phyloP scores from a whole-genome alignment of 169 alveolate genomes.

The Plasmodium inui region DNA sequence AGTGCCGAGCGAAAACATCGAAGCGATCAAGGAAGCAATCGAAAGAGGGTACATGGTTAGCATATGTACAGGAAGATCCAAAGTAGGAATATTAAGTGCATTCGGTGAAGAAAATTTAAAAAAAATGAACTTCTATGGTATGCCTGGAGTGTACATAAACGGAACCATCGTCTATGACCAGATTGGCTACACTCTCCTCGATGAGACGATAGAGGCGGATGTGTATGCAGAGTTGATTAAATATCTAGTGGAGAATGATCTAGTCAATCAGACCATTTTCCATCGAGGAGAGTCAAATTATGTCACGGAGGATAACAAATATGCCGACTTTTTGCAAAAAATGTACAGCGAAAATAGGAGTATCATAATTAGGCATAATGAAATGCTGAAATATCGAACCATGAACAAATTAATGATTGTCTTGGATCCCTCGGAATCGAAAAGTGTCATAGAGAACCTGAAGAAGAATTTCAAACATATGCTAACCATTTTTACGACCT shows the following conservation, averaged over 20 bases:
- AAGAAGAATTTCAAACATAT: conserved; percentile 22
- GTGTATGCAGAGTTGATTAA: conserved; percentile 55
- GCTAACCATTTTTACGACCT: conserved; percentile 63
- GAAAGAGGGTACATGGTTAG: conserved; percentile 73
- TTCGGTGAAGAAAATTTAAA: conserved; percentile 75
- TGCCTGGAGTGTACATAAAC: conserved; percentile 74
- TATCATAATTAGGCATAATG: conserved; percentile 62
- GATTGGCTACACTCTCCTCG: conserved; percentile 54
- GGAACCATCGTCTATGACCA: conserved; percentile 71
- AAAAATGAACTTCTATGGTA: conserved; percentile 67
- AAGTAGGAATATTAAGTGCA: conserved; percentile 74
- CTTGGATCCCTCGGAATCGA: conserved; percentile 69
- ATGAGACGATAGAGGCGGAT: conserved; percentile 71
- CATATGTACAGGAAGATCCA: conserved; percentile 62
- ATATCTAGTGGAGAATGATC: conserved; percentile 47
- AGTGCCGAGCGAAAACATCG: conserved; percentile 69
- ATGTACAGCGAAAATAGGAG: conserved; percentile 72
- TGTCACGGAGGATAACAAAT: conserved; percentile 70
- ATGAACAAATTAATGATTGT: conserved; percentile 65
- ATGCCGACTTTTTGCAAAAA: conserved; percentile 62
- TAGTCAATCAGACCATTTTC: conserved; percentile 63
- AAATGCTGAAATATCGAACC: conserved; percentile 57
- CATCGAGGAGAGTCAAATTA: conserved; percentile 70
- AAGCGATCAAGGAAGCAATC: conserved; percentile 64
- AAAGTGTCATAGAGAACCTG: conserved; percentile 23